Evolutionary conservation across 2,329 filamentous ascomycete genomes (phyloP), one percentile per base, ranked within the genome.

Genomic region (Beauveria rudraprayagi): DNA sequence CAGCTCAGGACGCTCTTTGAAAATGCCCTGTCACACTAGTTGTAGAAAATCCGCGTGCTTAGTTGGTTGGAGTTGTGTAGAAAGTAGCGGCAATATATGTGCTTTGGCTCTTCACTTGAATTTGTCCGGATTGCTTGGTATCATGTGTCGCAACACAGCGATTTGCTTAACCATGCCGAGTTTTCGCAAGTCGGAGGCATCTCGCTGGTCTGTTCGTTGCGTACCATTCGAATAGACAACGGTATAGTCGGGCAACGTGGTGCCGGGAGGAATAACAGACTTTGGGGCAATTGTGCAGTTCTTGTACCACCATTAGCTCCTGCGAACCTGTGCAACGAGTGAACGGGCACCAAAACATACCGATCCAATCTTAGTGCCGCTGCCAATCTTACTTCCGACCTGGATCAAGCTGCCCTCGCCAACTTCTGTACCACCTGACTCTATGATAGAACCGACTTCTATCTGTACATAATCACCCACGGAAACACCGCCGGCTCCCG

Each of bases 1-100:
- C 87, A 92, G 74, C 73, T 94, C 68, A 80, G 85, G 64, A 73
- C 70, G 11, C 70, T 94, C 65, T 90, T 93, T 73, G 89, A 92
- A 69, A 73, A 78, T 58, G 77, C 82, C 6, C 73, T 85, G 76
- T 67, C 66, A 56, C 71, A 76, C 63, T 76, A 66, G 65, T 16
- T n/a, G 56, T 48, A 47, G 10, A 43, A 60, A 51, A 56, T 17
- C 19, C 34, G 44, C 40, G 17, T 28, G 48, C 16, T 22, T 47
- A 30, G 34, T 48, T 40, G 8, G 19, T 53, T 40, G 56, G 37
- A 56, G 40, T 51, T 53, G 37, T 59, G 44, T 47, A 50, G 41
- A 47, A 55, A 51, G 10, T 52, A 52, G 56, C 19, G 26, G 48
- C 48, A 59, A 53, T 51, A 53, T 8, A 51, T 24, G 44, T 40